Percentiles rank a stretch among this genome's conserved stretches.
phyloP scores from a whole-genome alignment of 129 eudicot genomes.

The Oenanthe sinensis region DNA sequence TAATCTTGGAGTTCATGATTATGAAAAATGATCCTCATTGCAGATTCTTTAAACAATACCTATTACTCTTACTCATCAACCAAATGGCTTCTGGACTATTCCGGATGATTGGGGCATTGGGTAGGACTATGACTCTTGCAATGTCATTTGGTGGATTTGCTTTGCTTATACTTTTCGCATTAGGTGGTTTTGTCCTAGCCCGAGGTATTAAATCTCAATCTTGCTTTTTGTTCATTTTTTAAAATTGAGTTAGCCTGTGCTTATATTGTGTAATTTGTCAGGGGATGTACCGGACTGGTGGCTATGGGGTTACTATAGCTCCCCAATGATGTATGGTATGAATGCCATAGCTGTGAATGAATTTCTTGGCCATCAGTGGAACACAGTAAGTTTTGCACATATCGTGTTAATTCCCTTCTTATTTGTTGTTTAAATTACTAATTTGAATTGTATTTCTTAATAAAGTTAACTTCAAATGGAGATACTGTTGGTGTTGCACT shows the following conservation, averaged over 20 bases:
- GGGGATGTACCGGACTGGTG: constrained; percentile 70
- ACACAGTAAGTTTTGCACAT: constrained; percentile 23
- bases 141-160: neutral
- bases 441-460: neutral
- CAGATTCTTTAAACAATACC: constrained; percentile 4
- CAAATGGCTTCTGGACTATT: constrained; percentile 9
- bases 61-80: neutral
- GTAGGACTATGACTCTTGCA: constrained; percentile 8
- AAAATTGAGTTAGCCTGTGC: neutral
- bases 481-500: constrained; percentile 34
- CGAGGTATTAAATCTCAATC: constrained; percentile 1
- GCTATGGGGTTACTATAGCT: constrained; percentile 80
- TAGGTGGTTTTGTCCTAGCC: constrained; percentile 4
- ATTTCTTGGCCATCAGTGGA: constrained; percentile 66
- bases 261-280: constrained; percentile 7
- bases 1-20: neutral
- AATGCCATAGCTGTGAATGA: constrained; percentile 67
- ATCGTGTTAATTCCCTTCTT: neutral
- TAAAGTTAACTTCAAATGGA: constrained; percentile 15
- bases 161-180: neutral
- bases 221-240: neutral
- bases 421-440: neutral
- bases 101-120: constrained; percentile 8
- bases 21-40: neutral
- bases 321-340: constrained; percentile 75